These are phyloP conservation scores for Pyrus hybrid DNA, from an alignment of 331 rosid genomes.

Conservation along the genomic window DNA sequence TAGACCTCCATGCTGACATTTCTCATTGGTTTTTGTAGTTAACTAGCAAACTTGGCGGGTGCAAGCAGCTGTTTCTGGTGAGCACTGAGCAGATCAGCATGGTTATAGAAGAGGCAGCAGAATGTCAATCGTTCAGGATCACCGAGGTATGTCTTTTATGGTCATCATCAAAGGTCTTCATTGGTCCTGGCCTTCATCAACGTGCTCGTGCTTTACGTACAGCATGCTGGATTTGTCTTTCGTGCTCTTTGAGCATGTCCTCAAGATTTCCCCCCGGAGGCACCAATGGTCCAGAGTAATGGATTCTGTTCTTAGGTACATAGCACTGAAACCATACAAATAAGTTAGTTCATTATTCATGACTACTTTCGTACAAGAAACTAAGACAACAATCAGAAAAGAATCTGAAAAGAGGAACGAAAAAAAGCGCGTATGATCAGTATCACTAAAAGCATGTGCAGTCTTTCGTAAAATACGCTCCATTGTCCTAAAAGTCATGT, in stretches of 20 bases:
- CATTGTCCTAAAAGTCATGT: too few species aligned
- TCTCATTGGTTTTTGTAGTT: neutral
- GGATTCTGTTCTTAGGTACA: conserved; percentile 61
- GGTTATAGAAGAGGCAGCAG: neutral
- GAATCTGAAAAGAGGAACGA: neutral
- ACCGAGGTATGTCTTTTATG: neutral
- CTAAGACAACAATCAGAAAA: neutral
- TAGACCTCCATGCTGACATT: neutral
- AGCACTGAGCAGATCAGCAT: conserved; percentile 8
- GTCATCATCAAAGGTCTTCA: neutral
- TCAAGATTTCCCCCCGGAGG: conserved; percentile 69
- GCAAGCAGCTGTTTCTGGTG: neutral
- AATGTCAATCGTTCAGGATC: neutral
- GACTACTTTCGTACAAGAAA: neutral
- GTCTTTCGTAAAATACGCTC: neutral
- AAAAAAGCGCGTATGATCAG: neutral
- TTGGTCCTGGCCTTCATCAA: conserved; percentile 36
- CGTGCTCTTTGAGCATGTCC: conserved; percentile 88
- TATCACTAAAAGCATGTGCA: neutral
- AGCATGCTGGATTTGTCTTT: conserved; percentile 83
- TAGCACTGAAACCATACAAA: conserved; percentile 35
- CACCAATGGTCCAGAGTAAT: conserved; percentile 85
- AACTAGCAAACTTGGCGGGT: neutral
- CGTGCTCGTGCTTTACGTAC: conserved; percentile 59
- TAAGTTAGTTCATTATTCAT: neutral